Base-by-base conservation (phyloP, 2,329 filamentous ascomycete genomes). In the Alternaria infectoria region DNA sequence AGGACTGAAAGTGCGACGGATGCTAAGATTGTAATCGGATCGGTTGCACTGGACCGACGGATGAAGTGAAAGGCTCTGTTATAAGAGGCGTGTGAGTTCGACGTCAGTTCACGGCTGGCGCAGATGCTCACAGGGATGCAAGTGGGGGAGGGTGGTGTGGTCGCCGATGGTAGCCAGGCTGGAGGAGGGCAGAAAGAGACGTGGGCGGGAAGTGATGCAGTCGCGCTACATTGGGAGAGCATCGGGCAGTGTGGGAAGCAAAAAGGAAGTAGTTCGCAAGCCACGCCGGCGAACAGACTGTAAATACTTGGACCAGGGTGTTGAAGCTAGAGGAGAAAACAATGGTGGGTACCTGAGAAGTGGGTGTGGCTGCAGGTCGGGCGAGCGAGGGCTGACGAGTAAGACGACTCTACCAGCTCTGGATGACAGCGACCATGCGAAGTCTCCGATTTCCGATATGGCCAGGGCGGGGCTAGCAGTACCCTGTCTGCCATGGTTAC, bases 401-500 rank as follows among this genome's bases (percentile, higher is more conserved):
- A 62, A 71, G 66, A 69, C 62, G 52, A 60, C 62, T 61, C 62
- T 66, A 68, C 62, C 65, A 57, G 59, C 62, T 66, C 55, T 70
- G 61, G 65, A 71, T 66, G 71, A 72, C 69, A 65, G 69, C 62
- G 64, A 72, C 69, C 70, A 68, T 68, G 69, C 67, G 68, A 75
- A 74, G 64, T 70, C 71, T 79, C 76, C 74, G 76, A 77, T 78
- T 76, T 77, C 75, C 77, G 74, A 79, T 68, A 65, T 69, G 66
- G 68, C 68, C 62, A 73, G 70, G 73, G 76, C 69, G 75, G 75
- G 74, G 74, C 74, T 67, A 71, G 64, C 65, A 64, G 69, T 69
- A 72, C 71, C 73, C 70, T 74, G 73, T 63, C 72, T 66, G 72
- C 74, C 75, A 73, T 72, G 67, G 75, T 78, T 75, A 78, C 74